Evolutionary conservation across 2,329 filamentous ascomycete species (phyloP), one percentile per base, ranked within the genome.

Genomic region (Diaporthe amygdali): DNA sequence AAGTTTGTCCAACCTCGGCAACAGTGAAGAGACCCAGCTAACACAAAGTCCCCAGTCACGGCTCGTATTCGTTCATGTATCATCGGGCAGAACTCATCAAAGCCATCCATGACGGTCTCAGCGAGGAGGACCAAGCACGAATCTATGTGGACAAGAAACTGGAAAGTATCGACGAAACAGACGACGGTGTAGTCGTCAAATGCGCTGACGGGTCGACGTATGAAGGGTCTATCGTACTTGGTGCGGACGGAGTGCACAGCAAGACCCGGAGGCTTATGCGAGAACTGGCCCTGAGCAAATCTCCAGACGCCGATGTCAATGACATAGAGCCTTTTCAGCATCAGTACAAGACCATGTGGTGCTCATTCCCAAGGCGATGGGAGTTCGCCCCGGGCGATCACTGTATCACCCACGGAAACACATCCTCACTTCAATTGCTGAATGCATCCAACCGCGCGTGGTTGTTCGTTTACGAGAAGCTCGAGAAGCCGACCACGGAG

Each of bases 211-310:
- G 70, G 17, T 63, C 64, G 12, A 66, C 39, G 0, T 81, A 81
- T 71, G 32, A 73, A 0, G 83, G 82, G 0, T 77, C 81, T 71
- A 74, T 86, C n/a, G 70, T 83, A 6, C 76, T 85, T 25, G 84
- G 83, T 9, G 81, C 82, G 15, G 84, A 86, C 69, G 84, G 84
- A n/a, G 80, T 81, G 2, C 80, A 83, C 70, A 84, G 82, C 73
- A 78, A 72, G 27, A 78, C 79, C 5, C 77, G 82, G 7, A 66
- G 71, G 10, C 76, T 80, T 41, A 81, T 84, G 76, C 79, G 82
- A 30, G 69, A 73, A 4, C 73, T 81, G 0, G 78, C 80, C 0
- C 20, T 79, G 2, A 55, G 72, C 0, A 74, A 74, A 1, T 70
- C 51, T 25, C 54, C 59, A 49, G 46, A 69, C 51, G 44, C 73